Evolutionary conservation across 2,329 filamentous ascomycete species (phyloP).

Genomic region (Ophiostoma sp.): DNA sequence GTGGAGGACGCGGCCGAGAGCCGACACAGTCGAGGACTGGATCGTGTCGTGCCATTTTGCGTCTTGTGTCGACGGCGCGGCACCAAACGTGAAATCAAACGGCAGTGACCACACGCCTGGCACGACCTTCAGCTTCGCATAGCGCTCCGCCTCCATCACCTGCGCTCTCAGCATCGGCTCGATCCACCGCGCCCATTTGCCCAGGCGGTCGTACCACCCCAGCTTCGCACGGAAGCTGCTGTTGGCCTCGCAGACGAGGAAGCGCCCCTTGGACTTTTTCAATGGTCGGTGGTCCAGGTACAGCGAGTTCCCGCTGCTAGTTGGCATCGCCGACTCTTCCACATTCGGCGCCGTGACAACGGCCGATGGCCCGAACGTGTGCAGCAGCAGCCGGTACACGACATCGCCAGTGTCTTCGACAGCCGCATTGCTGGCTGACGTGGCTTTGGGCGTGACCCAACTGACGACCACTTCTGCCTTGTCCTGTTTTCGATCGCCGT

Average conservation of each 20-base stretch:
- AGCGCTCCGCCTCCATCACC: background rate
- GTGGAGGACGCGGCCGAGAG: constrained; percentile 50
- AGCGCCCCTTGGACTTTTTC: constrained; percentile 28
- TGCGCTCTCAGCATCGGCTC: constrained; percentile 15
- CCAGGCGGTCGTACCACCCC: constrained; percentile 35
- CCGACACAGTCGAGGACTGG: constrained; percentile 31
- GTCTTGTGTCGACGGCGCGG: too few species aligned
- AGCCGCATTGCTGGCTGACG: constrained; percentile 19
- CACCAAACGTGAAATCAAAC: constrained; percentile 7
- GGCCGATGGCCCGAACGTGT: constrained; percentile 30
- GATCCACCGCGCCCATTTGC: constrained; percentile 25
- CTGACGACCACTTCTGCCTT: constrained; percentile 20
- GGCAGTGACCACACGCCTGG: constrained; percentile 11
- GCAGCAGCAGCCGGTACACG: constrained; percentile 43
- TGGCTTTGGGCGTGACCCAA: constrained; percentile 16
- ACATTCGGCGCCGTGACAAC: background rate
- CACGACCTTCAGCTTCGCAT: background rate
- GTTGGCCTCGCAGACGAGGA: constrained; percentile 33
- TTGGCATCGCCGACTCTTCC: background rate
- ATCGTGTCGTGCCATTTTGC: constrained; percentile 16
- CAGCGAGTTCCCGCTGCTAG: constrained; percentile 17
- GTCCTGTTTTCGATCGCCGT: constrained; percentile 24
- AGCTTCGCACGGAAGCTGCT: constrained; percentile 31
- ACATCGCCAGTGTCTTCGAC: constrained; percentile 39
- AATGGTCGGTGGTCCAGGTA: constrained; percentile 27